These are phyloP conservation scores for Cynara cardunculus DNA, from an alignment of 129 eudicot genomes.

Conservation along the genomic window DNA sequence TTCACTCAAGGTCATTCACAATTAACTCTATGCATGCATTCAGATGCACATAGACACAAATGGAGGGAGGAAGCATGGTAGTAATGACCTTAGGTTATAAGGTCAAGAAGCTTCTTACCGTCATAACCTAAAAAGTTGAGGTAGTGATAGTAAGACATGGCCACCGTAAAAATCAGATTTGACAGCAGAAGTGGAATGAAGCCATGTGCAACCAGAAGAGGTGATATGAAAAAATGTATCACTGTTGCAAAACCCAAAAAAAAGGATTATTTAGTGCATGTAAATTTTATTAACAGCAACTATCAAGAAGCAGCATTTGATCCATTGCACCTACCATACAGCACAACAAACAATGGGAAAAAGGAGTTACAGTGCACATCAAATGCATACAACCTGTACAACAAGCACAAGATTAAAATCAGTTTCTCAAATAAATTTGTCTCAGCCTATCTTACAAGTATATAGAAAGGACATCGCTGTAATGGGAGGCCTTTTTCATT, in stretches of 20 bases:
- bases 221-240: conserved; percentile 86
- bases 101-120: conserved; percentile 52
- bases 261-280: not conserved
- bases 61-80: not conserved
- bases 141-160: conserved; percentile 90
- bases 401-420: not conserved
- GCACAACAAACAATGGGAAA: conserved; percentile 92
- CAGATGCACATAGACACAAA: not conserved
- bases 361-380: conserved; percentile 99
- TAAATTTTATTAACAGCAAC: not conserved
- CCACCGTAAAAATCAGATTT: conserved; percentile 81
- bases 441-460: not conserved
- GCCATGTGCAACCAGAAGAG: conserved; percentile 90
- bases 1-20: not conserved
- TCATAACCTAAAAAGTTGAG: conserved; percentile 94
- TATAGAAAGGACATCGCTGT: not conserved
- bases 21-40: not conserved
- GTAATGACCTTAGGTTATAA: not conserved
- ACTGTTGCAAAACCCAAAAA: conserved; percentile 49
- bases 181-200: conserved; percentile 84
- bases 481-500: not conserved
- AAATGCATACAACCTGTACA: conserved; percentile 95
- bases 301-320: not conserved
- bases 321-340: conserved; percentile 57
- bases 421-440: not conserved